phyloP scores from a whole-genome alignment of 1,284 basidiomycete genomes.

The Heliocybe sulcata region DNA sequence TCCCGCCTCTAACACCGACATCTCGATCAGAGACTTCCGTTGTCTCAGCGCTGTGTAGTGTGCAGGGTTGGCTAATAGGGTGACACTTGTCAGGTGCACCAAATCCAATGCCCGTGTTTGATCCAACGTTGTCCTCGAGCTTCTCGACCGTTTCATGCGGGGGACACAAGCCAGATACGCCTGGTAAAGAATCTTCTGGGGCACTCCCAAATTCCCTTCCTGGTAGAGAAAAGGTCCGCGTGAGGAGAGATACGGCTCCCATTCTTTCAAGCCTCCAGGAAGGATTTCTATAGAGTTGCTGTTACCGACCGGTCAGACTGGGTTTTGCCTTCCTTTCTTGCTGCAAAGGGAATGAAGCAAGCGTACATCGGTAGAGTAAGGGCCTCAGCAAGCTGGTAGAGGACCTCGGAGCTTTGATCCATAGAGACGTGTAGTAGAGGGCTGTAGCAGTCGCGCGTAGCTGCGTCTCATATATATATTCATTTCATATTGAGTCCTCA shows the following conservation, averaged over 20 bases:
- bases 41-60: slow-evolving; percentile 58
- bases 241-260: slow-evolving; percentile 4
- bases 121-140: not conserved
- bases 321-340: not conserved
- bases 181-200: slow-evolving; percentile 44
- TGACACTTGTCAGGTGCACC: slow-evolving; percentile 31
- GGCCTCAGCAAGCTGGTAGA: not conserved
- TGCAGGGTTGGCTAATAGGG: slow-evolving; percentile 59
- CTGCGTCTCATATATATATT: too few species aligned
- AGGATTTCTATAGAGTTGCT: slow-evolving; percentile 12
- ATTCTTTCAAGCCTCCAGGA: slow-evolving; percentile 11
- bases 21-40: slow-evolving; percentile 42
- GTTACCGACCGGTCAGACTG: not conserved
- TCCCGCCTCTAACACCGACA: slow-evolving; percentile 23
- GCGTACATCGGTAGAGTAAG: not conserved
- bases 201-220: slow-evolving; percentile 58
- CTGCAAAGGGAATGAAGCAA: not conserved
- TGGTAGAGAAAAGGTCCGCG: slow-evolving; percentile 41
- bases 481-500: too few species aligned
- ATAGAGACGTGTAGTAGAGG: too few species aligned
- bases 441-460: too few species aligned
- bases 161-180: slow-evolving; percentile 39
- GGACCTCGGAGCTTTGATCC: not conserved
- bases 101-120: slow-evolving; percentile 7
- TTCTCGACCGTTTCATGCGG: not conserved